phyloP scores from a whole-genome alignment of 306 rosid genomes.

The Glycyrrhiza uralensis region DNA sequence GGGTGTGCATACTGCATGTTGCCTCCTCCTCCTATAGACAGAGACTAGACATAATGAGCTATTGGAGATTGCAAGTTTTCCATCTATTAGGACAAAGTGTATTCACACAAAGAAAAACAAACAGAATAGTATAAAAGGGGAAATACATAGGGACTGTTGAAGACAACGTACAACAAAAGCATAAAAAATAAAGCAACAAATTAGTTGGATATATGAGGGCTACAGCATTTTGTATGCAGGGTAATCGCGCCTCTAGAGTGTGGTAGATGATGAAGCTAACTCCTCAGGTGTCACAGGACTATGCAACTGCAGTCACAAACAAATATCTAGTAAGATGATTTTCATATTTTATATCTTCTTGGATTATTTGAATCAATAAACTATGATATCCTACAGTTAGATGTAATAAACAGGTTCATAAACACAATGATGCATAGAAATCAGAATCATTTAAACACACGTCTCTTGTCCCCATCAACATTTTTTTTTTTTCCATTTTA shows the following conservation, averaged over 20 bases:
- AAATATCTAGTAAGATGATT: slow-evolving; percentile 11
- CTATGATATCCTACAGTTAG: not conserved
- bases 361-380: not conserved
- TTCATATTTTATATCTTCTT: not conserved
- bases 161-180: not conserved
- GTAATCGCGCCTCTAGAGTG: slow-evolving; percentile 40
- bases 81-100: not conserved
- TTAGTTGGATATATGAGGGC: slow-evolving; percentile 1
- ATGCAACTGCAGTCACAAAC: slow-evolving; percentile 65
- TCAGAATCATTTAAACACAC: not conserved
- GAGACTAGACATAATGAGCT: not conserved
- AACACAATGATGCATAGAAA: not conserved
- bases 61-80: not conserved
- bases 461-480: not conserved
- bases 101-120: not conserved
- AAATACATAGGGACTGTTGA: not conserved
- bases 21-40: not conserved
- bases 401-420: not conserved
- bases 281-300: slow-evolving; percentile 76
- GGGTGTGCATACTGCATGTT: not conserved
- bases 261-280: slow-evolving; percentile 51
- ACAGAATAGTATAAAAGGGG: not conserved
- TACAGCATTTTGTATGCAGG: not conserved
- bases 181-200: not conserved
- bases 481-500: not conserved